Percentiles rank a stretch among this genome's conserved stretches.
Conservation (phyloP, 306 rosid genomes). For the Cucumis melo region DNA sequence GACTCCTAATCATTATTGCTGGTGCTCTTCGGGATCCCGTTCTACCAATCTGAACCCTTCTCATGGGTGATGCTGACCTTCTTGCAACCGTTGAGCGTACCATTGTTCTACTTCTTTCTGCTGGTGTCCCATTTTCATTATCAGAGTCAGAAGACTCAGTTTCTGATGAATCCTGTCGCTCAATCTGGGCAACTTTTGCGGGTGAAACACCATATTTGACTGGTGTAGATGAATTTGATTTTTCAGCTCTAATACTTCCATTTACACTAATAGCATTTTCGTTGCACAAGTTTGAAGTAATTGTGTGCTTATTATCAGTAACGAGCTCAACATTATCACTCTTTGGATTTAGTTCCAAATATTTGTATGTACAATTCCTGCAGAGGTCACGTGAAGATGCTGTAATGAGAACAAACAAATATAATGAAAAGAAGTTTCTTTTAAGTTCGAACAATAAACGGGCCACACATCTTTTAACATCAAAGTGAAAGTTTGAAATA, state of each 20-base stretch:
- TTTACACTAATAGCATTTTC: constrained; percentile 20
- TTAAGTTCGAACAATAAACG: background rate
- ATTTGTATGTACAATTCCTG: constrained; percentile 49
- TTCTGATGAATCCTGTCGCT: constrained; percentile 60
- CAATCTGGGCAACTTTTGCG: constrained; percentile 77
- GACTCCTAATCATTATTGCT: constrained; percentile 81
- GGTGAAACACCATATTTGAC: constrained; percentile 89
- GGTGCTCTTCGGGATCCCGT: constrained; percentile 82
- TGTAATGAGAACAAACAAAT: background rate
- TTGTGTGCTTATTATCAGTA: constrained; percentile 20
- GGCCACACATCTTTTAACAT: background rate
- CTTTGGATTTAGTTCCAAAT: constrained; percentile 34
- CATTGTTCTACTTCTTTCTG: constrained; percentile 78
- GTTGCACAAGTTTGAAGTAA: constrained; percentile 12
- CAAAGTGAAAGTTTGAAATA: constrained; percentile 8
- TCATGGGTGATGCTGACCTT: constrained; percentile 97
- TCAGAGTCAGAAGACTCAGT: constrained; percentile 61
- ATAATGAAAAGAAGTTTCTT: background rate
- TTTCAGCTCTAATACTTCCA: constrained; percentile 24
- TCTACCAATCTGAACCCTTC: constrained; percentile 83
- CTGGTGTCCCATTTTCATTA: constrained; percentile 50
- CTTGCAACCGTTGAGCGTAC: constrained; percentile 57
- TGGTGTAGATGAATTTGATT: constrained; percentile 23
- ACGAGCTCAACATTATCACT: constrained; percentile 14
- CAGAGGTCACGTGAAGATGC: constrained; percentile 6